Percentiles rank a stretch among this genome's conserved stretches.
These are phyloP conservation scores for Xerocomellus intermedius DNA, from an alignment of 768 basidiomycete species.

Conservation along the genomic window DNA sequence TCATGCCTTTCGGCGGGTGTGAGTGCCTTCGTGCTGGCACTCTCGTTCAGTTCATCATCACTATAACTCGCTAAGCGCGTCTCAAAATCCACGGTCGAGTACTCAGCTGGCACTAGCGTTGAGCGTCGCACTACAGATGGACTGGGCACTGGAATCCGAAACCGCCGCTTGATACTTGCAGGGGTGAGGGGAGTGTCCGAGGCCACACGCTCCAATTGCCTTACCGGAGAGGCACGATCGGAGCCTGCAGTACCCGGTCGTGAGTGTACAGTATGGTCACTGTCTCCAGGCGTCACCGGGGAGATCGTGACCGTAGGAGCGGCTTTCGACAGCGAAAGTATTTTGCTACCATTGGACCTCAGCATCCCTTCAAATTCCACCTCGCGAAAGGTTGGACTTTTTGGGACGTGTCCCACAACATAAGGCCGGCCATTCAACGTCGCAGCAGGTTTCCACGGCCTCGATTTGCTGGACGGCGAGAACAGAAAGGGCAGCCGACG, in stretches of 20 bases:
- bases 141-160: slow-evolving; percentile 61
- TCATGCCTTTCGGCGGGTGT: slow-evolving; percentile 45
- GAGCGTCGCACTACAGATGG: slow-evolving; percentile 49
- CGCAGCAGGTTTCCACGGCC: slow-evolving; percentile 79
- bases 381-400: slow-evolving; percentile 55
- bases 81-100: slow-evolving; percentile 80
- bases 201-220: slow-evolving; percentile 24
- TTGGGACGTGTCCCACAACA: slow-evolving; percentile 56
- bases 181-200: slow-evolving; percentile 32
- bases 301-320: slow-evolving; percentile 26
- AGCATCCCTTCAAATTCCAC: slow-evolving; percentile 80
- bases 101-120: slow-evolving; percentile 66
- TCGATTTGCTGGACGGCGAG: slow-evolving; percentile 42
- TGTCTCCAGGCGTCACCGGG: slow-evolving; percentile 25
- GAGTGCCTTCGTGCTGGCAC: slow-evolving; percentile 36
- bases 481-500: slow-evolving; percentile 73
- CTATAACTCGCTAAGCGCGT: slow-evolving; percentile 69
- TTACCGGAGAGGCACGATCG: slow-evolving; percentile 12
- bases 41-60: slow-evolving; percentile 45
- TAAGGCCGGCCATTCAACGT: slow-evolving; percentile 80
- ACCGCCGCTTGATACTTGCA: slow-evolving; percentile 42
- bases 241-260: slow-evolving; percentile 26
- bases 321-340: slow-evolving; percentile 33
- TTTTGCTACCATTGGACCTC: slow-evolving; percentile 49
- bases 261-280: slow-evolving; percentile 29